Percentiles rank a stretch among this genome's conserved stretches.
phyloP scores from a whole-genome alignment of 2,329 filamentous ascomycete genomes.

The Moelleriella libera region DNA sequence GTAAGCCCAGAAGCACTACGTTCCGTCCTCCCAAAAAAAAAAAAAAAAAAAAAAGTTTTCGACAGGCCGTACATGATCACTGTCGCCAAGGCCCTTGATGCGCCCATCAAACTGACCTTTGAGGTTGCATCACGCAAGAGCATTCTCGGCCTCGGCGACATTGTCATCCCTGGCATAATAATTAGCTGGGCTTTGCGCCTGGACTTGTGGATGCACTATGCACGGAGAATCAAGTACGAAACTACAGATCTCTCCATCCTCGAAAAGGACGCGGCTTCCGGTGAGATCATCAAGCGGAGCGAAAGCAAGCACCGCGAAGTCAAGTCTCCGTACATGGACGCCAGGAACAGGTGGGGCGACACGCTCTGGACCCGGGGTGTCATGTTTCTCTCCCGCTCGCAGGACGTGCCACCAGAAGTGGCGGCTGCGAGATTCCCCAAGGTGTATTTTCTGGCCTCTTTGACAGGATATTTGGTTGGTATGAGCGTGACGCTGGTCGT shows the following conservation, averaged over 20 bases:
- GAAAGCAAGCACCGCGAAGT: conserved; percentile 29
- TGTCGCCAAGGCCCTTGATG: conserved; percentile 78
- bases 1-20: conserved; percentile 24
- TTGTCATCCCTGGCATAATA: conserved; percentile 84
- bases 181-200: conserved; percentile 82
- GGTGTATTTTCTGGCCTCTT: conserved; percentile 67
- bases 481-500: conserved; percentile 65
- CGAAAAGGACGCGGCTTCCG: conserved; percentile 17
- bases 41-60: background rate
- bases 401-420: conserved; percentile 14
- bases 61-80: conserved; percentile 66
- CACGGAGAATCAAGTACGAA: conserved; percentile 43
- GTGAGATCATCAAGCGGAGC: conserved; percentile 18
- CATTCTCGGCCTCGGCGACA: conserved; percentile 89
- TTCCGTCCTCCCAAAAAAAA: background rate
- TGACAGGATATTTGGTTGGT: conserved; percentile 64
- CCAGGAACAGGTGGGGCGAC: conserved; percentile 69
- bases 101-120: conserved; percentile 85
- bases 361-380: conserved; percentile 53
- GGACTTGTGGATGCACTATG: conserved; percentile 75
- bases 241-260: conserved; percentile 18
- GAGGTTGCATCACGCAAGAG: conserved; percentile 48
- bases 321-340: conserved; percentile 39
- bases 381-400: conserved; percentile 11
- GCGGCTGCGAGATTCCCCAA: conserved; percentile 53